Base-by-base conservation (phyloP, 2,329 filamentous ascomycete species). In the Diaporthe sp. region DNA sequence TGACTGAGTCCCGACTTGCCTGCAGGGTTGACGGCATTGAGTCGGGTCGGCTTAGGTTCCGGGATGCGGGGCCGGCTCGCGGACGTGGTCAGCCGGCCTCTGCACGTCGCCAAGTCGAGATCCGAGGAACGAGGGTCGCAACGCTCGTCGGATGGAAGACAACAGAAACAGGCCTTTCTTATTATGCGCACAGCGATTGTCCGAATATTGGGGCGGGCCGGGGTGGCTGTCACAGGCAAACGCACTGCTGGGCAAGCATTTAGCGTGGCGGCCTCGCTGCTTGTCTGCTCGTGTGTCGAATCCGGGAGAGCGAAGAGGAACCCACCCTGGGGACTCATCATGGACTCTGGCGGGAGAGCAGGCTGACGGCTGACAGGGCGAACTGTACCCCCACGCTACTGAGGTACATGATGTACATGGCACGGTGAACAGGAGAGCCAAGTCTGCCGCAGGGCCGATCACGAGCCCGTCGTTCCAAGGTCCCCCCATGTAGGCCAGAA, bases 61-160 rank as follows among this genome's bases (percentile, higher is more conserved):
- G 71, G 74, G 42, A 49, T 65, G 74, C 74, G 74, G 74, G 74
- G 74, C 74, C 74, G 74, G 49, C 60, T 60, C 71, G 53, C 53
- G 72, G 71, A 70, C 71, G 51, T 62, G 67, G 67, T 61, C 57
- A 53, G 28, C 73, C 55, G 73, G 65, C 37, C 34, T 55, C 65
- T 70, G 34, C 65, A 70, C 34, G 65, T 55, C 49, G 65, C 65
- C 65, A 55, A 55, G 49, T 70, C n/a, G 34, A 28, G 49, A 70
- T 42, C 49, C 49, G 49, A 70, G 65, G n/a, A 70, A 22, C 49
- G n/a, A 55, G 65, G 46, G 31, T 53, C 10, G 34, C 46, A 42
- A 28, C 34, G 34, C 17, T 31, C 22, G 34, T 42, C n/a, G 49
- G 49, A 42, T 42, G 65, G 65, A 37, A 25, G 65, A 42, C 34